Evolutionary conservation across 2,329 filamentous ascomycete genomes (phyloP).

Genomic region (Colletotrichum eleusines): DNA sequence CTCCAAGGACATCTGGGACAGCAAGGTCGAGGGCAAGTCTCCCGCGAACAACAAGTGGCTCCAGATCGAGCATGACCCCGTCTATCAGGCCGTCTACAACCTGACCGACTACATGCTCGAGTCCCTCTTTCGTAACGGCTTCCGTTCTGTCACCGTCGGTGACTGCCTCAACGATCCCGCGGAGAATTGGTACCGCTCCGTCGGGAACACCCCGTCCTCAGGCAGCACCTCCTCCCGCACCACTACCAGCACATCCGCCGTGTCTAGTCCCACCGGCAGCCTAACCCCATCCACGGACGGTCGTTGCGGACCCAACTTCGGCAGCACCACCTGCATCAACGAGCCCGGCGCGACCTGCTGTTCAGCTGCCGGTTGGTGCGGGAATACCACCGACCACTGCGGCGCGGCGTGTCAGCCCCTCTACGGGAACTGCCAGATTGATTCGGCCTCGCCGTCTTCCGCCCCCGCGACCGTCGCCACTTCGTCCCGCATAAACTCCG

Average conservation of each 20-base stretch:
- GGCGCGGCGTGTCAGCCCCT: conserved; percentile 52
- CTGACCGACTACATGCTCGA: conserved; percentile 53
- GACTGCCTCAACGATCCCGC: conserved; percentile 66
- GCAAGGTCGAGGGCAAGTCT: conserved; percentile 48
- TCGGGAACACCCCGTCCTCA: conserved; percentile 34
- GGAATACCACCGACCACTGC: conserved; percentile 55
- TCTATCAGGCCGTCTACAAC: conserved; percentile 55
- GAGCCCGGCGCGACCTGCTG: conserved; percentile 46
- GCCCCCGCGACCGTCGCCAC: not conserved
- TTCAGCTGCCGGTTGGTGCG: conserved; percentile 52
- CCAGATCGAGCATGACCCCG: conserved; percentile 56
- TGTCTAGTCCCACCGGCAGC: conserved; percentile 35
- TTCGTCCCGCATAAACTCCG: conserved; percentile 14
- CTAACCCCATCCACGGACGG: conserved; percentile 43
- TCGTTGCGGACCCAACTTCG: conserved; percentile 47
- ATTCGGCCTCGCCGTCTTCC: conserved; percentile 19
- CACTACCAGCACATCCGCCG: conserved; percentile 19
- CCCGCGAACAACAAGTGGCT: conserved; percentile 45
- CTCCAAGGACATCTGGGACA: conserved; percentile 54
- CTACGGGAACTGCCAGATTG: conserved; percentile 44
- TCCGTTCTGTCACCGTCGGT: conserved; percentile 60
- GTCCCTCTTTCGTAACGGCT: conserved; percentile 55
- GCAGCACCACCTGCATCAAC: conserved; percentile 44
- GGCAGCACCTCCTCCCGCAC: conserved; percentile 2
- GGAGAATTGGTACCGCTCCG: conserved; percentile 66